Evolutionary conservation across 2,329 filamentous ascomycete species (phyloP).

Genomic region (Cyanodermella asteris): DNA sequence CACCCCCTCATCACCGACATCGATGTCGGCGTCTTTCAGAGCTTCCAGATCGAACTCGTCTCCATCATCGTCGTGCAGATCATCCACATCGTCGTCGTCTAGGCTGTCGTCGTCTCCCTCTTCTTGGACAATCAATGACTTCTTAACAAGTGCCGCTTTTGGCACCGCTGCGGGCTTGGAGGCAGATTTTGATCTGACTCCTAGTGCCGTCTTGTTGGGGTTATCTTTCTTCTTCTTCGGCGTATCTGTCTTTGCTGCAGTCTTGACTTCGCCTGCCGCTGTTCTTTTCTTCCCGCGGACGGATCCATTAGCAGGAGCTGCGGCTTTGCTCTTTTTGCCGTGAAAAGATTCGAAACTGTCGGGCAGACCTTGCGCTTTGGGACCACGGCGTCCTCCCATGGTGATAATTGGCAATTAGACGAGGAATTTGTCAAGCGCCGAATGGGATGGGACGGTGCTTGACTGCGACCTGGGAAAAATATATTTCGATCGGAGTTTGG

Average conservation of each 20-base stretch:
- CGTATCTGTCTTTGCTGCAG: slow-evolving; percentile 18
- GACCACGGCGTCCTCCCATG: no score
- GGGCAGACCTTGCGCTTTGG: no score
- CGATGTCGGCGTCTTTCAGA: slow-evolving; percentile 9
- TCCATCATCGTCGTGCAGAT: slow-evolving; percentile 20
- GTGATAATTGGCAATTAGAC: no score
- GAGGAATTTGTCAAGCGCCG: no score
- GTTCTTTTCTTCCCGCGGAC: slow-evolving; percentile 41
- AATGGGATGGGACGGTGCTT: no score
- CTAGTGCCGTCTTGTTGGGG: slow-evolving; percentile 6
- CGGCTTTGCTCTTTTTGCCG: slow-evolving; percentile 80
- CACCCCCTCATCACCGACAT: slow-evolving; percentile 18
- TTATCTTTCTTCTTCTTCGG: slow-evolving; percentile 12
- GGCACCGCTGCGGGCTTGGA: slow-evolving; percentile 17
- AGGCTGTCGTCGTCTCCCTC: slow-evolving; percentile 11
- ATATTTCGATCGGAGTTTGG: no score
- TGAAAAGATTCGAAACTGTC: no score
- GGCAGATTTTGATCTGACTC: slow-evolving; percentile 14
- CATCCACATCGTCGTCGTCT: slow-evolving; percentile 11
- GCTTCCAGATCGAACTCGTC: slow-evolving; percentile 20
- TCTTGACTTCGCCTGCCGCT: slow-evolving; percentile 21
- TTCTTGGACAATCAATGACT: slow-evolving; percentile 15
- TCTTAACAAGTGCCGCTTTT: slow-evolving; percentile 15
- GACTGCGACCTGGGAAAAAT: no score
- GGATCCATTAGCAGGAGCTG: slow-evolving; percentile 38